These are phyloP conservation scores for Phragmites australis DNA, from an alignment of 176 grass and related monocot genomes.

Conservation along the genomic window DNA sequence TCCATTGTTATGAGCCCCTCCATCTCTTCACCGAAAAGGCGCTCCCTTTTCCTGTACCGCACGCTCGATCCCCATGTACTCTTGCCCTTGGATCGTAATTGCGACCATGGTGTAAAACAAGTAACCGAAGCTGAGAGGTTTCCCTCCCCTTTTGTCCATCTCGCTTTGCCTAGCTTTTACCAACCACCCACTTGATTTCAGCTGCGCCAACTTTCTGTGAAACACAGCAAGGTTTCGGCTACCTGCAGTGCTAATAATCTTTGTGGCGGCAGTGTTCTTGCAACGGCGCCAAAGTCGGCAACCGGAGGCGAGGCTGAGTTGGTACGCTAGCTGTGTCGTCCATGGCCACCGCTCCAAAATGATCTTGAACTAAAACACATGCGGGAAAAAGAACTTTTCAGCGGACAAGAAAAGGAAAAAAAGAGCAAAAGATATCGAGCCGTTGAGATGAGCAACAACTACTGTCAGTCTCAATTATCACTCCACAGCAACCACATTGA, in stretches of 20 bases:
- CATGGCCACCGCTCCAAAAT: neutral
- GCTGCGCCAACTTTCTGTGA: neutral
- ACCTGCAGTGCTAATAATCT: neutral
- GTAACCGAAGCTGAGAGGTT: neutral
- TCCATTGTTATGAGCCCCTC: conserved; percentile 3
- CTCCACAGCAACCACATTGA: conserved; percentile 15
- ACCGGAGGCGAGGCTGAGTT: neutral
- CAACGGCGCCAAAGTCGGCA: neutral
- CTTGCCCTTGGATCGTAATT: neutral
- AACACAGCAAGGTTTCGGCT: neutral
- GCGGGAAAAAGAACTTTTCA: neutral
- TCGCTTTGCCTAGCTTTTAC: neutral
- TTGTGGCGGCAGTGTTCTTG: too few species aligned
- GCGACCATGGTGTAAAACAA: neutral
- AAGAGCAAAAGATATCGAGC: neutral
- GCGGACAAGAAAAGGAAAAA: neutral
- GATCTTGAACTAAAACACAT: too few species aligned
- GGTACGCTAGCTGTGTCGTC: neutral
- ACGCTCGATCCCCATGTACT: neutral
- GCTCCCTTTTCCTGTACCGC: neutral
- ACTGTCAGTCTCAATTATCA: neutral
- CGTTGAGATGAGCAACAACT: conserved; percentile 25
- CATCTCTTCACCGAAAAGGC: conserved; percentile 29
- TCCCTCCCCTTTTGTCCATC: neutral
- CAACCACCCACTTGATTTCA: neutral